A percentile compares a stretch with the other conserved stretches of the same genome.
Evolutionary conservation across 768 basidiomycete species (phyloP).

Genomic region (Ramaria sp.): DNA sequence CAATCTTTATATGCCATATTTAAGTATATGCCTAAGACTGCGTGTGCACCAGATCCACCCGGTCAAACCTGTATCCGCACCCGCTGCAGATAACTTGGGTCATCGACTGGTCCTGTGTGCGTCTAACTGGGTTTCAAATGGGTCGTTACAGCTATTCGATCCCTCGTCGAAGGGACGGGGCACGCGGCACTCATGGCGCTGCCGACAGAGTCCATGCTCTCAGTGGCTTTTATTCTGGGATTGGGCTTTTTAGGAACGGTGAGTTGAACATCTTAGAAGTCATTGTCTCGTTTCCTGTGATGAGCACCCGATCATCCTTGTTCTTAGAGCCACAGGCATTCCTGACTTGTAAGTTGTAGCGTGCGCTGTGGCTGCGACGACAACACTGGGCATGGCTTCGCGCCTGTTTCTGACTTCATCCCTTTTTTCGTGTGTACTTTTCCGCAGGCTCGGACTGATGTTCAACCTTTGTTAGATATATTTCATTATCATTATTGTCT

Average conservation of each 20-base stretch:
- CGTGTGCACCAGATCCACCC: too few species aligned
- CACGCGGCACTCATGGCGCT: too few species aligned
- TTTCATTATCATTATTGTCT: slow-evolving; percentile 58
- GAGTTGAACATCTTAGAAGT: not conserved
- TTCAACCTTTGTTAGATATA: slow-evolving; percentile 50
- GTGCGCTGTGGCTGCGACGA: slow-evolving; percentile 7
- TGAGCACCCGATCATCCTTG: slow-evolving; percentile 9
- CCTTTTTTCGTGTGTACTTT: not conserved
- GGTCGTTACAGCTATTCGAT: too few species aligned
- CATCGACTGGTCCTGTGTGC: too few species aligned
- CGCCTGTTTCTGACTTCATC: not conserved
- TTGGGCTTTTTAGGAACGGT: not conserved
- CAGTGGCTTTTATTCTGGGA: not conserved
- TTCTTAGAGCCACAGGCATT: slow-evolving; percentile 7
- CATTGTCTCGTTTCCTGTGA: not conserved
- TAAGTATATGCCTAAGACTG: too few species aligned
- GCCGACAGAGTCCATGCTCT: not conserved
- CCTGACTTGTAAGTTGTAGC: not conserved
- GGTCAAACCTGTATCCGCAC: too few species aligned
- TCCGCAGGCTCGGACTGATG: not conserved
- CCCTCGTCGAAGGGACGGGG: too few species aligned
- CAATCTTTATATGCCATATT: too few species aligned
- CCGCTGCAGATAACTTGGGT: too few species aligned
- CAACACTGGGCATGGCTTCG: not conserved
- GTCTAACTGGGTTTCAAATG: too few species aligned